A percentile compares a stretch with the other conserved stretches of the same genome.
These are phyloP conservation scores for Schwanniomyces vanrijiae DNA, from an alignment of 805 yeast genomes.

Conservation along the genomic window DNA sequence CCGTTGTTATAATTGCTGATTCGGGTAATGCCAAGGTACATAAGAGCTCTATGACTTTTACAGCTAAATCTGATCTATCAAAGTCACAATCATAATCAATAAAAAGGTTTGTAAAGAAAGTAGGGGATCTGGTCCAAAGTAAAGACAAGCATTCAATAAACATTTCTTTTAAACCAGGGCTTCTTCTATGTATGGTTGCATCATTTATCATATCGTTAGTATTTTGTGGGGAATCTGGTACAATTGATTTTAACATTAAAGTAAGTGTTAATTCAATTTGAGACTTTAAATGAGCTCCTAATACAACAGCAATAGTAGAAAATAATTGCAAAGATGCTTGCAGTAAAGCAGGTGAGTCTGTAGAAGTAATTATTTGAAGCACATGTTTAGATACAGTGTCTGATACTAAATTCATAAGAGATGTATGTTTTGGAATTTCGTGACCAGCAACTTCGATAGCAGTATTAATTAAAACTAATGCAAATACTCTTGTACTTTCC, in stretches of 20 bases:
- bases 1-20: constrained; percentile 74
- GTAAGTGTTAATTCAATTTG: constrained; percentile 77
- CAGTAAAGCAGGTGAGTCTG: constrained; percentile 70
- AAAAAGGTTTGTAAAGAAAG: constrained; percentile 72
- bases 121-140: constrained; percentile 77
- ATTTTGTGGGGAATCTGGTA: constrained; percentile 29
- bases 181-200: constrained; percentile 18
- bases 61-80: constrained; percentile 77
- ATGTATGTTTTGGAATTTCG: constrained; percentile 56
- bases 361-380: constrained; percentile 72
- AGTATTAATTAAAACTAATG: constrained; percentile 70
- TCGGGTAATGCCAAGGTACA: constrained; percentile 84
- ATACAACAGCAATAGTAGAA: constrained; percentile 65
- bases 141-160: constrained; percentile 82
- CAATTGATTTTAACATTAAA: constrained; percentile 59
- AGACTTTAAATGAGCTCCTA: constrained; percentile 65
- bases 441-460: constrained; percentile 82
- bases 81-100: constrained; percentile 89
- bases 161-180: constrained; percentile 66
- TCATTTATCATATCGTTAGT: constrained; percentile 23
- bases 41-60: constrained; percentile 64
- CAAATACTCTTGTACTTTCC: constrained; percentile 82
- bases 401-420: constrained; percentile 65
- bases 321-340: constrained; percentile 76
- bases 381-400: constrained; percentile 86